Percentiles rank a stretch among this genome's conserved stretches.
These are phyloP conservation scores for Fusarium sororula DNA, from an alignment of 2,329 filamentous ascomycete genomes.

Conservation along the genomic window DNA sequence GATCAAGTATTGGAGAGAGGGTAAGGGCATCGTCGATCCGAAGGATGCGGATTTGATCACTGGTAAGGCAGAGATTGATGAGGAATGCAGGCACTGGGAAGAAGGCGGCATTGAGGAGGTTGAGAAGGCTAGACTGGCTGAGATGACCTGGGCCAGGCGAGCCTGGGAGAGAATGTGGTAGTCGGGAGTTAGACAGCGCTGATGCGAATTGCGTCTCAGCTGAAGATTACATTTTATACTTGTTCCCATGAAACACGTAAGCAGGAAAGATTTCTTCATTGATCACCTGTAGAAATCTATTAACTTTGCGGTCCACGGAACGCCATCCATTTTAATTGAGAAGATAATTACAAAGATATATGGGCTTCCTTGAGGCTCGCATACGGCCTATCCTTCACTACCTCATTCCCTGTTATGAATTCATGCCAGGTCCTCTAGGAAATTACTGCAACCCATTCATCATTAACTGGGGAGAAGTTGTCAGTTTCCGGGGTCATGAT, in stretches of 20 bases:
- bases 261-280: accelerated
- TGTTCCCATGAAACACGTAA: accelerated
- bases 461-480: not conserved
- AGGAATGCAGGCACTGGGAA: constrained; percentile 56
- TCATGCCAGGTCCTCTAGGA: accelerated
- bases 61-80: constrained; percentile 72
- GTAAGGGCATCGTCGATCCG: constrained; percentile 3
- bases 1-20: constrained; percentile 54
- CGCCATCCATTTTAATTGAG: not conserved
- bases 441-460: not conserved
- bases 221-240: not conserved
- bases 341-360: not conserved
- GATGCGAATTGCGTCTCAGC: too few species aligned
- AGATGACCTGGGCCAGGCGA: constrained; percentile 47
- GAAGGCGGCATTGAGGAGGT: constrained; percentile 57
- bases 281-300: not conserved
- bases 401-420: accelerated
- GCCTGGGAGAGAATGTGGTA: constrained; percentile 53
- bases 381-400: not conserved
- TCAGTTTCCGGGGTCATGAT: not conserved
- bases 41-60: constrained; percentile 45
- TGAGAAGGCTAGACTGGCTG: constrained; percentile 47
- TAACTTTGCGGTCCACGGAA: accelerated
- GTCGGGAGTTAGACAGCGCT: accelerated
- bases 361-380: not conserved